Evolutionary conservation across 805 yeast genomes (phyloP).

Genomic region (Candida ipomoeae): DNA sequence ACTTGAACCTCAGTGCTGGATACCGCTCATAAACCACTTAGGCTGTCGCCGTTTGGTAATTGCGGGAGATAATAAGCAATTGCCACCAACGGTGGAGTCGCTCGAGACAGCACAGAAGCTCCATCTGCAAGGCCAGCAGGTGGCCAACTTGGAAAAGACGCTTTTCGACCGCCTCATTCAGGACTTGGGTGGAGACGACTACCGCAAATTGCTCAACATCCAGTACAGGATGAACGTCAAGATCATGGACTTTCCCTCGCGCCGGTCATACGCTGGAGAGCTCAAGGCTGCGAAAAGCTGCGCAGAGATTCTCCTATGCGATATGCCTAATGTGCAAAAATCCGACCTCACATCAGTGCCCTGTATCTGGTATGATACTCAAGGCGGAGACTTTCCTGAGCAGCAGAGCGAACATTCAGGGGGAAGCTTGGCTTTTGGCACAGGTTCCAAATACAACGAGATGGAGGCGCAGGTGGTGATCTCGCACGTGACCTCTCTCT

Average conservation of each 20-base stretch:
- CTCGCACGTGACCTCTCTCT: slow-evolving; percentile 51
- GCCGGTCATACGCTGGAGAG: slow-evolving; percentile 56
- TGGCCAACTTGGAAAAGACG: slow-evolving; percentile 56
- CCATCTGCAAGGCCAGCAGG: slow-evolving; percentile 21
- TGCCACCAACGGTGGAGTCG: slow-evolving; percentile 85
- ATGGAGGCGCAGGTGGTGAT: slow-evolving; percentile 65
- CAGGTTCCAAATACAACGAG: slow-evolving; percentile 68
- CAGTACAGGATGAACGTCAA: slow-evolving; percentile 85
- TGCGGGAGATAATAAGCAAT: slow-evolving; percentile 91
- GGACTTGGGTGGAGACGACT: slow-evolving; percentile 38
- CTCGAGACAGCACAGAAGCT: slow-evolving; percentile 20
- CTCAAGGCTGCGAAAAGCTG: slow-evolving; percentile 63
- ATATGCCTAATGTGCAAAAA: slow-evolving; percentile 41
- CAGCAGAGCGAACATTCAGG: slow-evolving; percentile 31
- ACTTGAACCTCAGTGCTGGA: slow-evolving; percentile 95
- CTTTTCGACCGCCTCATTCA: slow-evolving; percentile 73
- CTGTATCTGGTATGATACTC: slow-evolving; percentile 85
- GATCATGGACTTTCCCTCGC: slow-evolving; percentile 75
- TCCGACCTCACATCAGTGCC: slow-evolving; percentile 56
- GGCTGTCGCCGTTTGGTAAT: slow-evolving; percentile 58
- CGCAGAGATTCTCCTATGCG: slow-evolving; percentile 46
- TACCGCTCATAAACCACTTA: slow-evolving; percentile 70
- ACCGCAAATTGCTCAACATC: slow-evolving; percentile 58
- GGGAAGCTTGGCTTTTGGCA: slow-evolving; percentile 10
- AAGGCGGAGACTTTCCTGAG: slow-evolving; percentile 82